Evolutionary conservation across 495 filamentous ascomycete species (phyloP).

Genomic region (Hypomontagnella submonticulosa): DNA sequence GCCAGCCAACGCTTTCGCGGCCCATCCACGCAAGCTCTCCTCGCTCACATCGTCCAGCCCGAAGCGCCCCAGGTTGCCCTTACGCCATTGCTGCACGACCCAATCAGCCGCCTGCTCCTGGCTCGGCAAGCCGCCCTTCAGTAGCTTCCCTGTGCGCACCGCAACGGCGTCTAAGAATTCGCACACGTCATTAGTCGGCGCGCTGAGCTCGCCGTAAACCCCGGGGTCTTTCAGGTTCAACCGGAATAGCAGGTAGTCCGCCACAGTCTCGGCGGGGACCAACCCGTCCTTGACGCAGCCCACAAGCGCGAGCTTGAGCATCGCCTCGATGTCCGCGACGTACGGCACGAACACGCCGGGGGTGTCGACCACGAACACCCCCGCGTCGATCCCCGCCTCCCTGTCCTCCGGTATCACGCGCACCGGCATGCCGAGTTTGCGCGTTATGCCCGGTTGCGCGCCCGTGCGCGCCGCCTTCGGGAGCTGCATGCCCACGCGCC

Average conservation of each 20-base stretch:
- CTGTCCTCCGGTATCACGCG: slow-evolving; percentile 67
- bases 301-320: slow-evolving; percentile 91
- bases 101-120: slow-evolving; percentile 80
- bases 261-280: slow-evolving; percentile 76
- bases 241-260: slow-evolving; percentile 88
- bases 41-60: slow-evolving; percentile 80
- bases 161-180: slow-evolving; percentile 76
- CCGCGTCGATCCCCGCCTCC: slow-evolving; percentile 44
- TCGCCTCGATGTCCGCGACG: slow-evolving; percentile 81
- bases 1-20: slow-evolving; percentile 38
- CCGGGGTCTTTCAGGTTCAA: slow-evolving; percentile 72
- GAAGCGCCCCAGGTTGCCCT: slow-evolving; percentile 79
- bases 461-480: slow-evolving; percentile 84
- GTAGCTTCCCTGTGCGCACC: slow-evolving; percentile 76
- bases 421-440: slow-evolving; percentile 84
- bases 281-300: slow-evolving; percentile 92
- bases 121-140: slow-evolving; percentile 78
- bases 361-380: slow-evolving; percentile 64
- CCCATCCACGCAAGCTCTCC: slow-evolving; percentile 58
- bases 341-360: slow-evolving; percentile 93
- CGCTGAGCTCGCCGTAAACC: slow-evolving; percentile 70
- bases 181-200: slow-evolving; percentile 84
- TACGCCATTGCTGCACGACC: slow-evolving; percentile 85
- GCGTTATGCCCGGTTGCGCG: slow-evolving; percentile 86
- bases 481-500: slow-evolving; percentile 67